Evolutionary conservation across 1,139 yeast genomes (phyloP), one percentile per base, ranked within the genome.

Genomic region (Neolecta irregularis): DNA sequence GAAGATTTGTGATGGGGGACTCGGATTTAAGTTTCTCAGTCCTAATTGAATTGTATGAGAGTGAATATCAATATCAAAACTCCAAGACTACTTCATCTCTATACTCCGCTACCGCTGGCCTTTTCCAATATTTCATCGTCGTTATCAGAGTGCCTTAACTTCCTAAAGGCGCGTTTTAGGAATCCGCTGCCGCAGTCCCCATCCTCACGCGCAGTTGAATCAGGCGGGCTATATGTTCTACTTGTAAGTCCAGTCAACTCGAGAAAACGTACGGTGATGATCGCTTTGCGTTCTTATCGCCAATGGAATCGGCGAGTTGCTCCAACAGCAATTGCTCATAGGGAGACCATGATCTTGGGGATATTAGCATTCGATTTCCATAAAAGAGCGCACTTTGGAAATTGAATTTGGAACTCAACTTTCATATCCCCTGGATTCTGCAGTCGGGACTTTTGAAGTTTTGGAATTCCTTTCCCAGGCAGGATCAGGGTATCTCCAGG

Each of bases 391-490:
- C 33, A 41, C 39, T 44, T 37, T 21, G 46, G 62, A 2, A 85
- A 72, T 52, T 72, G 69, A 19, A 91, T 79, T 37, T 71, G 69
- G 46, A 83, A 67, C 7, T 70, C 64, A 22, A 88, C 83, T 48
- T 72, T 75, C 67, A 85, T 65, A 49, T 78, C 83, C 39, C 94
- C 95, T 6, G 56, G 56, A 33, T 47, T 43, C 21, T 38, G 26
- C 8, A 40, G 33, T 51, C 94, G 70, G 41, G 20, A n/a, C 8
- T 30, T 24, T 17, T 69, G 67, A 33, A 69, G 49, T 40, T 66
- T 67, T 32, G 96, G 96, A 44, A 83, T 78, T 39, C 99, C 99
- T 56, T 74, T 74, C 35, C 76, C 85, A 6, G 93, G 81, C 40
- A 88, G 71, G 9, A 79, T 74, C 40, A 85, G 68, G 19, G 65